phyloP scores from a whole-genome alignment of 1,284 basidiomycete species.

The Marasmius tenuissimus region DNA sequence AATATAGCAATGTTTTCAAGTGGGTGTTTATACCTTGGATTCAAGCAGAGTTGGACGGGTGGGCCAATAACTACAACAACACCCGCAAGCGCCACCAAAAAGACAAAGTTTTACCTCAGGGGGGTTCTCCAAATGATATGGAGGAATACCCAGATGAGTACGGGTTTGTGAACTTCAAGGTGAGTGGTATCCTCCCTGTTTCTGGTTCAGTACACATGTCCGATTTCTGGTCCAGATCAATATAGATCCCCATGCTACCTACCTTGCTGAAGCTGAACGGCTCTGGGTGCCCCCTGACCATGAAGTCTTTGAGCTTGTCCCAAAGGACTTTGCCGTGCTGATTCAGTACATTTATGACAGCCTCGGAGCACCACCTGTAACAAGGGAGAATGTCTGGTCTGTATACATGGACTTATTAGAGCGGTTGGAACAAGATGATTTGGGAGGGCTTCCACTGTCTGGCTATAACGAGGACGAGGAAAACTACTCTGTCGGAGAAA shows the following conservation, averaged over 20 bases:
- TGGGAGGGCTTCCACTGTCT: background rate
- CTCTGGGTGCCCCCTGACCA: slow-evolving; percentile 10
- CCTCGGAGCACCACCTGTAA: background rate
- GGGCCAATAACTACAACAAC: slow-evolving; percentile 7
- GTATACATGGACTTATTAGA: background rate
- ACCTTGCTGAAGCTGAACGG: background rate
- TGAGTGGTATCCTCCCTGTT: no score
- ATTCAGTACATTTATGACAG: background rate
- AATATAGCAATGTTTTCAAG: slow-evolving; percentile 23
- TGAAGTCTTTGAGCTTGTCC: slow-evolving; percentile 14
- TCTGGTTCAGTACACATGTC: background rate
- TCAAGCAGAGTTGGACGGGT: slow-evolving; percentile 24
- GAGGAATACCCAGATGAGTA: slow-evolving; percentile 8
- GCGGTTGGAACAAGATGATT: background rate
- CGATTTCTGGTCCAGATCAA: background rate
- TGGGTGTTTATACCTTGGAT: slow-evolving; percentile 32
- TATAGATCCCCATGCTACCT: background rate
- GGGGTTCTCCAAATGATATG: slow-evolving; percentile 12
- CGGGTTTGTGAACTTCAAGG: slow-evolving; percentile 15
- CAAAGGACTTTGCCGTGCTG: background rate
- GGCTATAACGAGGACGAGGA: background rate
- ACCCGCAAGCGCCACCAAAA: slow-evolving; percentile 9
- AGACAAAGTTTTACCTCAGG: slow-evolving; percentile 19
- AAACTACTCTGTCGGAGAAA: background rate
- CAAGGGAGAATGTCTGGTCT: background rate